phyloP scores from a whole-genome alignment of 2,329 filamentous ascomycete species.

The Monilinia vaccinii-corymbosi region DNA sequence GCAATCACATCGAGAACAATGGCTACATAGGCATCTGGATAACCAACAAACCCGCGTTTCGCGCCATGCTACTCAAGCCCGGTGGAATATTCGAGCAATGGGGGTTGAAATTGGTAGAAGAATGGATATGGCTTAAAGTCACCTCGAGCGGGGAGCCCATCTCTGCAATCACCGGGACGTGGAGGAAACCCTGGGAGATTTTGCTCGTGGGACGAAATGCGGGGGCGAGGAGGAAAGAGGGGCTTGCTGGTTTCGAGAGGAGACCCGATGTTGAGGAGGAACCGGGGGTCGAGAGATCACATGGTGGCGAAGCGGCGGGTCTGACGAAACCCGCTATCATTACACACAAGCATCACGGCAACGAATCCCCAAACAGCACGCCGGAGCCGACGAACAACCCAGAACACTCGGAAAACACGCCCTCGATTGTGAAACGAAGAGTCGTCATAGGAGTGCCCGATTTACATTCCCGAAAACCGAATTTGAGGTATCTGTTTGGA shows the following conservation, averaged over 20 bases:
- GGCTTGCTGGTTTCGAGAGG: neutral
- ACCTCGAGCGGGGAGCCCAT: constrained; percentile 57
- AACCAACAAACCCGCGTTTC: constrained; percentile 56
- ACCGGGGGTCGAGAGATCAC: neutral
- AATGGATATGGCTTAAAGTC: constrained; percentile 76
- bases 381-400: neutral
- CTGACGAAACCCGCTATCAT: too few species aligned
- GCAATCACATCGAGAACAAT: constrained; percentile 21
- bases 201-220: constrained; percentile 45
- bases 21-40: constrained; percentile 66
- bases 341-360: neutral
- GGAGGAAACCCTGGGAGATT: constrained; percentile 71
- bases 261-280: constrained; percentile 35
- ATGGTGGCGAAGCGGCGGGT: too few species aligned
- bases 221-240: neutral
- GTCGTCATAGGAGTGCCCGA: constrained; percentile 65
- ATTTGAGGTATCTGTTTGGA: constrained; percentile 52
- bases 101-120: constrained; percentile 55
- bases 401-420: neutral
- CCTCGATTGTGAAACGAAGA: neutral
- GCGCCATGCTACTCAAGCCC: constrained; percentile 44
- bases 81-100: constrained; percentile 54
- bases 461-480: constrained; percentile 71
- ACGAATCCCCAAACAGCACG: neutral
- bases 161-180: constrained; percentile 38